These are phyloP conservation scores for Suillus weaverae DNA, from an alignment of 768 basidiomycete species.

Conservation along the genomic window DNA sequence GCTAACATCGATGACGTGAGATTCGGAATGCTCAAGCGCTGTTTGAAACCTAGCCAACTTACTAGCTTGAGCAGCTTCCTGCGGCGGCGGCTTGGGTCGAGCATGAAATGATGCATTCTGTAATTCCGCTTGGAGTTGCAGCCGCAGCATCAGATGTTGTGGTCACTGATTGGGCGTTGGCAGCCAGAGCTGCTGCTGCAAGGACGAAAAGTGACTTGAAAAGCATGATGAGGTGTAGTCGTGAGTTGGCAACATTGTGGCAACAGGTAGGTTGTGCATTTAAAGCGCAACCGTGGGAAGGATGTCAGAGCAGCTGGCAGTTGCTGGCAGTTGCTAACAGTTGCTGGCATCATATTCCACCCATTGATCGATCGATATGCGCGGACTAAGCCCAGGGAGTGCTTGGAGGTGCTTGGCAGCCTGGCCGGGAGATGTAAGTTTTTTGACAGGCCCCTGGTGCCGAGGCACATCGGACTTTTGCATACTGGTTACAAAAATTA, in stretches of 20 bases:
- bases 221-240: not conserved
- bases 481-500: not conserved
- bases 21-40: not conserved
- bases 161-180: conserved; percentile 18
- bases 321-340: not conserved
- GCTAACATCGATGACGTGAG: conserved; percentile 25
- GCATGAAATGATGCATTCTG: conserved; percentile 16
- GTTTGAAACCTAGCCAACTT: not conserved
- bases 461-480: not conserved
- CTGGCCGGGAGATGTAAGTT: not conserved
- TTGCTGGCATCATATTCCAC: not conserved
- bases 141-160: not conserved
- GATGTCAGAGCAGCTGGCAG: not conserved
- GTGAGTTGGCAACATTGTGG: too few relatives aligned
- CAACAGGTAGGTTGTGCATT: not conserved
- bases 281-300: not conserved
- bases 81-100: not conserved
- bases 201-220: conserved; percentile 22
- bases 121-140: conserved; percentile 2
- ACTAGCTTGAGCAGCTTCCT: conserved; percentile 18
- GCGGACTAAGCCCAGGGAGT: not conserved
- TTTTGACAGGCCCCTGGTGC: not conserved
- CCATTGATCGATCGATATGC: not conserved
- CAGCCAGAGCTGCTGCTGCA: conserved; percentile 19
- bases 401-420: not conserved